phyloP scores from a whole-genome alignment of 2,329 filamentous ascomycete genomes.

The Diaporthe velutina region DNA sequence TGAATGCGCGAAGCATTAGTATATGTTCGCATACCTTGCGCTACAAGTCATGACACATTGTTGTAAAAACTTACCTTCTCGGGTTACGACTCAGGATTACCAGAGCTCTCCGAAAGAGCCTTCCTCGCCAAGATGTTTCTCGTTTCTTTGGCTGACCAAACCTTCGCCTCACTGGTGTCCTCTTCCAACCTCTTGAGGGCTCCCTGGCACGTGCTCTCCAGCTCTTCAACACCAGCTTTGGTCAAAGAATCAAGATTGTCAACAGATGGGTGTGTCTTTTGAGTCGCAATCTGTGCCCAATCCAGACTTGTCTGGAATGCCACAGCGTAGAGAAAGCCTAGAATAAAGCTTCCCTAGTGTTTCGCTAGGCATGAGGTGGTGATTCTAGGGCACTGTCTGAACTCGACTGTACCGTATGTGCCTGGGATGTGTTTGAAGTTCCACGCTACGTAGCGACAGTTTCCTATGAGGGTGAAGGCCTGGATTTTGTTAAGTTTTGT shows the following conservation, averaged over 20 bases:
- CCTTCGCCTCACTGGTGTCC: background rate
- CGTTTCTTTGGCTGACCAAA: background rate
- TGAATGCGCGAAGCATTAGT: too few species aligned
- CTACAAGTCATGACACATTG: too few species aligned
- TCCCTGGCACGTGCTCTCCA: background rate
- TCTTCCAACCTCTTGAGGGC: background rate
- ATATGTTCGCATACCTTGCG: too few species aligned
- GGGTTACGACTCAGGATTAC: background rate
- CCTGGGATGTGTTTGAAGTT: background rate
- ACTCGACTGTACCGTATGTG: background rate
- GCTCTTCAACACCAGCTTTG: background rate
- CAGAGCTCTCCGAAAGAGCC: background rate
- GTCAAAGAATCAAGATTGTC: background rate
- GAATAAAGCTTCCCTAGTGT: background rate
- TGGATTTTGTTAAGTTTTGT: background rate
- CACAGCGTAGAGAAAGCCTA: background rate
- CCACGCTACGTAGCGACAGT: background rate
- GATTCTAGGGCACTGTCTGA: background rate
- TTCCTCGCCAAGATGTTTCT: background rate
- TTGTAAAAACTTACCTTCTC: background rate
- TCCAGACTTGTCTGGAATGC: background rate
- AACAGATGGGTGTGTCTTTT: background rate
- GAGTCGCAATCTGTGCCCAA: background rate
- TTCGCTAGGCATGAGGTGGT: background rate
- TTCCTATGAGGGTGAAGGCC: background rate